These are phyloP conservation scores for Blastocystis sp. DNA, from an alignment of 352 stramenopile genomes.

Conservation along the genomic window DNA sequence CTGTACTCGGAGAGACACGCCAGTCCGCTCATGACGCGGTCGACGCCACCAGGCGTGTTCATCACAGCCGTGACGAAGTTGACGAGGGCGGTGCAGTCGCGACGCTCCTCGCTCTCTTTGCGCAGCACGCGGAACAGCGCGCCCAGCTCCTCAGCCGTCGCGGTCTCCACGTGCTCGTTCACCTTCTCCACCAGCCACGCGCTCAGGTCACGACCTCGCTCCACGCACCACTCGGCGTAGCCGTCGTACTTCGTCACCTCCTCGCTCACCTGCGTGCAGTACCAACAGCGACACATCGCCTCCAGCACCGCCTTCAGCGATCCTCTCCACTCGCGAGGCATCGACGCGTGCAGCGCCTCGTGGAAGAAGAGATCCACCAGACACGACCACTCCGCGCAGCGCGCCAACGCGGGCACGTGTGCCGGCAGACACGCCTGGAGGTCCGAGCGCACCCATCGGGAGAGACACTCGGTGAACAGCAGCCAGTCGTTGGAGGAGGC, in stretches of 20 bases:
- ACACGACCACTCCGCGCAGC: background rate
- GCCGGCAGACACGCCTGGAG: background rate
- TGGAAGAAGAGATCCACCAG: background rate
- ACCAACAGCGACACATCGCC: background rate
- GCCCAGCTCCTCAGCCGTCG: background rate
- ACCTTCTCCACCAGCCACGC: background rate
- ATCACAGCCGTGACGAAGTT: background rate
- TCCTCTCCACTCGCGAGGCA: background rate
- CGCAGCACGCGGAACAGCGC: background rate
- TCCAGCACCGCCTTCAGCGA: background rate
- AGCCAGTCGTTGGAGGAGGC: background rate
- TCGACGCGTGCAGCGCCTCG: background rate
- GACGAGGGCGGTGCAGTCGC: background rate
- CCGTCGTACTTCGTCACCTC: background rate
- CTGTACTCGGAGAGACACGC: background rate
- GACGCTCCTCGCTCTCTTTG: background rate
- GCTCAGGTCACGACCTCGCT: background rate
- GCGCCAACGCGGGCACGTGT: background rate
- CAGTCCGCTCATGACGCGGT: background rate
- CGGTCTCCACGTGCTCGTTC: background rate
- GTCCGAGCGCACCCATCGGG: background rate
- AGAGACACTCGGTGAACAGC: slow-evolving; percentile 1
- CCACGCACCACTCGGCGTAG: background rate
- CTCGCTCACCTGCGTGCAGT: background rate
- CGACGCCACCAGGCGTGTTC: background rate